Evolutionary conservation across 805 yeast species (phyloP).

Genomic region (Cyberlindnera subsufficiens): DNA sequence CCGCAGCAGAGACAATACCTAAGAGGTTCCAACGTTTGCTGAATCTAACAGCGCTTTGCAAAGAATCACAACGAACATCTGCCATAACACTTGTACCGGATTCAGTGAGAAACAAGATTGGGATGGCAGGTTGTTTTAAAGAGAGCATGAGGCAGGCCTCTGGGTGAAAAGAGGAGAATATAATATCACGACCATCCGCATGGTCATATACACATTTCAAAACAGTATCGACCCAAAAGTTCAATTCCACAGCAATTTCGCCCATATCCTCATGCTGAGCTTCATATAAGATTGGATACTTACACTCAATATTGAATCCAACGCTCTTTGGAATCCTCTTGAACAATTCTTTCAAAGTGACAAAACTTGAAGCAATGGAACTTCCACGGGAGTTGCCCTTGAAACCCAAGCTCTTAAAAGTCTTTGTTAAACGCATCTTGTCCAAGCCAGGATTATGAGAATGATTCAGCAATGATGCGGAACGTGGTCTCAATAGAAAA

Average conservation of each 20-base stretch:
- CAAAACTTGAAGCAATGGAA: slow-evolving; percentile 87
- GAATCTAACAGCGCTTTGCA: slow-evolving; percentile 88
- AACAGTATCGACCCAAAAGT: slow-evolving; percentile 84
- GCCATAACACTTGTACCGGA: slow-evolving; percentile 84
- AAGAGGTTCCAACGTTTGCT: slow-evolving; percentile 86
- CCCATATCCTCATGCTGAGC: slow-evolving; percentile 88
- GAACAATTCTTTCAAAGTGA: slow-evolving; percentile 81
- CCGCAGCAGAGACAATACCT: slow-evolving; percentile 88
- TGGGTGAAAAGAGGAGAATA: slow-evolving; percentile 92
- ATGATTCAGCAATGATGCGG: slow-evolving; percentile 16
- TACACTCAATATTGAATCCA: slow-evolving; percentile 92
- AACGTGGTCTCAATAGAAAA: slow-evolving; percentile 24
- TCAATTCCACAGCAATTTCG: slow-evolving; percentile 73
- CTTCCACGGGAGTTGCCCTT: slow-evolving; percentile 91
- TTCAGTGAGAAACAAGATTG: slow-evolving; percentile 85
- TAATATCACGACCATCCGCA: slow-evolving; percentile 74
- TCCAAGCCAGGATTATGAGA: slow-evolving; percentile 26
- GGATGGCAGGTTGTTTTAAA: slow-evolving; percentile 89
- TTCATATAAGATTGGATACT: slow-evolving; percentile 93
- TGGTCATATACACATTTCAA: slow-evolving; percentile 73
- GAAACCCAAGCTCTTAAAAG: slow-evolving; percentile 79
- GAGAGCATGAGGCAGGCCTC: slow-evolving; percentile 83
- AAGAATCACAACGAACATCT: slow-evolving; percentile 78
- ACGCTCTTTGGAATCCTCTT: slow-evolving; percentile 73
- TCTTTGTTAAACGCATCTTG: slow-evolving; percentile 81